Percentiles rank a stretch among this genome's conserved stretches.
phyloP scores from a whole-genome alignment of 345 rosid genomes.

The Bruguiera parviflora region DNA sequence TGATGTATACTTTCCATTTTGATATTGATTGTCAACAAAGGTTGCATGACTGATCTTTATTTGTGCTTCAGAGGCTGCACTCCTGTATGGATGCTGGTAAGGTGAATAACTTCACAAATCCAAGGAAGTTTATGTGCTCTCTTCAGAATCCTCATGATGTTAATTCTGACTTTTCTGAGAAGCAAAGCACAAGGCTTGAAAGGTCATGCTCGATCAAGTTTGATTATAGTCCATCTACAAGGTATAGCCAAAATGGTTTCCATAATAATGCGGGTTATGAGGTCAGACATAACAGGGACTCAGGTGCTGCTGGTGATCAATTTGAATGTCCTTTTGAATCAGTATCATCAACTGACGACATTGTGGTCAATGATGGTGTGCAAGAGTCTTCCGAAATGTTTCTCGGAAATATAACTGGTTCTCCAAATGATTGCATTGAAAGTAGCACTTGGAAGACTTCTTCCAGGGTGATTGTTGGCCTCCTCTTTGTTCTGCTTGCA shows the following conservation, averaged over 20 bases:
- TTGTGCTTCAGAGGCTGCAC: constrained; percentile 52
- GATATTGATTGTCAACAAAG: not conserved
- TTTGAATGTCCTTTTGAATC: constrained; percentile 42
- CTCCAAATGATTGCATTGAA: constrained; percentile 12
- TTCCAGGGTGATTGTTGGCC: constrained; percentile 31
- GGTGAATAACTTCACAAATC: constrained; percentile 57
- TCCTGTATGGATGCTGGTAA: constrained; percentile 43
- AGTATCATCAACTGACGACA: constrained; percentile 52
- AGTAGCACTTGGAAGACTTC: constrained; percentile 27
- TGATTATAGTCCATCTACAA: constrained; percentile 41
- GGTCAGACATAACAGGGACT: constrained; percentile 39
- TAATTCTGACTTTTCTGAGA: constrained; percentile 43
- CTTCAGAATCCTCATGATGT: constrained; percentile 62
- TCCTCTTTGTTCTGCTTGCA: constrained; percentile 32
- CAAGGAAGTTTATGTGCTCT: constrained; percentile 64
- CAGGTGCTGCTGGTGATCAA: not conserved
- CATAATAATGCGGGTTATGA: constrained; percentile 33
- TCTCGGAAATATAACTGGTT: constrained; percentile 21
- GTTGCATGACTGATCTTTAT: constrained; percentile 5
- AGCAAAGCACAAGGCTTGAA: constrained; percentile 31
- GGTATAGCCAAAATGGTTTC: constrained; percentile 41
- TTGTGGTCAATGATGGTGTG: constrained; percentile 31
- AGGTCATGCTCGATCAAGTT: constrained; percentile 46
- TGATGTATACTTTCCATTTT: too few species aligned
- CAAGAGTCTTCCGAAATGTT: constrained; percentile 20